Evolutionary conservation across 495 filamentous ascomycete species (phyloP).

Genomic region (Aspergillus cavernicola): DNA sequence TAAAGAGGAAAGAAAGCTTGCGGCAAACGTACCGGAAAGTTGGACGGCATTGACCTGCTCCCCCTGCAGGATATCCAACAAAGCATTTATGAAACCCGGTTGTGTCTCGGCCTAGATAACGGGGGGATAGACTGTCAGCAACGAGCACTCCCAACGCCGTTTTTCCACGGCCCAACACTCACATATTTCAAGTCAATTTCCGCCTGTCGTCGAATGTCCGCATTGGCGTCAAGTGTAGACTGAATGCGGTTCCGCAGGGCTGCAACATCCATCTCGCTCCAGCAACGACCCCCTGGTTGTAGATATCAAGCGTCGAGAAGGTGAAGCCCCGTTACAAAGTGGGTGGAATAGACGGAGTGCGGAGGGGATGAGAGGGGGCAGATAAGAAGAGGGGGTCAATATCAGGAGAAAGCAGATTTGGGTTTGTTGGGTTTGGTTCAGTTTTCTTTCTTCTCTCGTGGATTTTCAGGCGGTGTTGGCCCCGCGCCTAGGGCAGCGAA

Average conservation of each 20-base stretch:
- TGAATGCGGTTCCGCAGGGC: constrained; percentile 82
- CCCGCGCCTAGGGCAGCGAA: constrained; percentile 44
- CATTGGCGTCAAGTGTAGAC: constrained; percentile 81
- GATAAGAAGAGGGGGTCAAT: constrained; percentile 18
- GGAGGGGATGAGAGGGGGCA: constrained; percentile 6
- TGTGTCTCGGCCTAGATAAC: constrained; percentile 77
- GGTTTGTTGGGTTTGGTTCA: constrained; percentile 26
- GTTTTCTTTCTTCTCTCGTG: constrained; percentile 27
- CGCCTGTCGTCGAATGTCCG: constrained; percentile 77
- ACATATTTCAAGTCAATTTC: constrained; percentile 95
- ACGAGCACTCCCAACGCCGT: constrained; percentile 2
- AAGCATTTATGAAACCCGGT: constrained; percentile 83
- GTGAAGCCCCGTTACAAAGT: constrained; percentile 23
- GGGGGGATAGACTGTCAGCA: constrained; percentile 1
- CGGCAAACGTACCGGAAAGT: constrained; percentile 66
- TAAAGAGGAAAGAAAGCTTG: constrained; percentile 1
- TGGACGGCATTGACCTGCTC: constrained; percentile 82
- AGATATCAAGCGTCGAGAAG: constrained; percentile 23
- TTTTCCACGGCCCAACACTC: constrained; percentile 34
- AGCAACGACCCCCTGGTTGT: constrained; percentile 33
- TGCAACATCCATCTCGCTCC: constrained; percentile 75
- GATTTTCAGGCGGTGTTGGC: constrained; percentile 35
- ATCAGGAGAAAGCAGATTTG: constrained; percentile 12
- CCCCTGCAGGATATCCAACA: constrained; percentile 82
- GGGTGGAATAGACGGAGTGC: constrained; percentile 17